Evolutionary conservation across 2,329 filamentous ascomycete genomes (phyloP), one percentile per base, ranked within the genome.

Genomic region (Aspergillus luchuensis): DNA sequence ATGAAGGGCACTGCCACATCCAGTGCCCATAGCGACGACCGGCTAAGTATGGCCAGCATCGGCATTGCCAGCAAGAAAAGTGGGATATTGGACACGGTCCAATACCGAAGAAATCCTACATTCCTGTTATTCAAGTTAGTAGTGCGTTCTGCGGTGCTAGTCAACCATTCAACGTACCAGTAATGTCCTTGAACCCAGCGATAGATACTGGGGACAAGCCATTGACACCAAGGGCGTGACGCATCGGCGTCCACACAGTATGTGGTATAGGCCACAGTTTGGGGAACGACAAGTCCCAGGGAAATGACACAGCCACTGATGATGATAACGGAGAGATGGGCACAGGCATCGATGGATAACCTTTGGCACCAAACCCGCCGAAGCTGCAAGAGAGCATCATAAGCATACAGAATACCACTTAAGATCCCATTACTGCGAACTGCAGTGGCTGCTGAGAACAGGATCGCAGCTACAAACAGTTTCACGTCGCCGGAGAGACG

Each of bases 341-440:
- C 77, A 3, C 88, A 47, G 11, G 78, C 76, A 11, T 71, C 68
- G 17, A 80, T 43, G 2, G 71, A 73, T 19, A 70, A 62, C 61
- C 70, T 77, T 33, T 65, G 79, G 38, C 53, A 65, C 15, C 81
- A 71, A 28, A 87, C 71, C 47, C 79, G 72, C 21, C 74, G 68
- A 1, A 84, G 66, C 8, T 78, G 74, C 15, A 75, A 61, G 6
- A 83, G 51, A 8, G 82, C 80, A 70, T 91, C 88, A 64, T 84
- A 85, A 28, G 89, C 85, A 71, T 96, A 91, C 3, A 92, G 79
- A 3, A 92, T 73, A 8, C 94, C 94, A 71, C 89, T 93, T 11
- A 97, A 80, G 50, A 98, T 78, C 8, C 92, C 95, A 74, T 99
- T 99, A 71, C 89, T 92, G 59, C 95, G 88, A 63, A 96, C 87